Evolutionary conservation across 768 basidiomycete genomes (phyloP).

Genomic region (Russula compacta): DNA sequence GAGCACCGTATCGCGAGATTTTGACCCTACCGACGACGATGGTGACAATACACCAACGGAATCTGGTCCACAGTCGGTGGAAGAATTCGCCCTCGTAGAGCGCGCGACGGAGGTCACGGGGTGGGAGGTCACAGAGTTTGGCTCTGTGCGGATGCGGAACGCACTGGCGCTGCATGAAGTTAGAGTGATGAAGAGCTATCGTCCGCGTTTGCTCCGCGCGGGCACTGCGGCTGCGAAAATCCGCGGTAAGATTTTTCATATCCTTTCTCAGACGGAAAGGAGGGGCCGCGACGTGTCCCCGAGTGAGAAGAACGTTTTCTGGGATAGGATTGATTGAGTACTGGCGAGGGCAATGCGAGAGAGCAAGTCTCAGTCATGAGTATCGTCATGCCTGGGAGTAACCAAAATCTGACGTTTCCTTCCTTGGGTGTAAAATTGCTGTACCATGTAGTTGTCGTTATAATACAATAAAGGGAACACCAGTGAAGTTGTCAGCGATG

Average conservation of each 20-base stretch:
- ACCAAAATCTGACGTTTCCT: no score
- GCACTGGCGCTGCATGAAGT: not conserved
- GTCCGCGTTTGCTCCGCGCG: not conserved
- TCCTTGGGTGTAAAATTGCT: no score
- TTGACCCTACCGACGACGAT: not conserved
- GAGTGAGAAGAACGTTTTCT: no score
- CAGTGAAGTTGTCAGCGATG: no score
- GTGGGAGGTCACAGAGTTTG: not conserved
- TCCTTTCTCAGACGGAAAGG: not conserved
- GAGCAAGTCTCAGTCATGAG: no score
- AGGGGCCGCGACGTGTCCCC: no score
- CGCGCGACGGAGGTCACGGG: not conserved
- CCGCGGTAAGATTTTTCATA: not conserved
- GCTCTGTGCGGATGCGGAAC: not conserved
- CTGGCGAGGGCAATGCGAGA: no score
- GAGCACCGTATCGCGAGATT: not conserved
- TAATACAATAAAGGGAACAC: no score
- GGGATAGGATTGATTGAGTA: no score
- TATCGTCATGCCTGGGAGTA: no score
- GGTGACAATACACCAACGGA: not conserved
- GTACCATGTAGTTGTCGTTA: no score
- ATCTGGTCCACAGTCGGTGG: not conserved
- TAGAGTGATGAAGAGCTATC: conserved; percentile 2
- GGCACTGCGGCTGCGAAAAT: not conserved
- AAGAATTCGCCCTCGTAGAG: not conserved